Evolutionary conservation across 2,329 filamentous ascomycete species (phyloP), one percentile per base, ranked within the genome.

Genomic region (Beauveria sp.): DNA sequence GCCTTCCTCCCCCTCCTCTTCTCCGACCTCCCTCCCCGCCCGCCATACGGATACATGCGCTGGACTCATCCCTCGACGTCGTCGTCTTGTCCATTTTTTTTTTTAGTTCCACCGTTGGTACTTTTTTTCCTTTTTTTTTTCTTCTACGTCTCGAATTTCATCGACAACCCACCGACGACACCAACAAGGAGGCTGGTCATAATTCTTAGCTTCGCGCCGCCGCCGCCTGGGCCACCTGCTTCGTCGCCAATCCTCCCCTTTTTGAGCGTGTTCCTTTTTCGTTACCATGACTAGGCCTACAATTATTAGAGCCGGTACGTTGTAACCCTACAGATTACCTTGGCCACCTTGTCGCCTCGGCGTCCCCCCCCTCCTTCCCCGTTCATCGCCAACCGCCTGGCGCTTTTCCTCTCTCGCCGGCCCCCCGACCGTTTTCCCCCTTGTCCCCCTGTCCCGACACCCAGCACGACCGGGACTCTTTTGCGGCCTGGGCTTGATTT

Each of bases 301-400:
- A 67, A 83, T 85, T 67, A 77, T 85, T 74, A 81, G 82, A 70
- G 82, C 82, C 71, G 82, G 82, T 85, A 81, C 68, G 82, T 83
- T 65, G 44, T 54, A 60, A 50, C 34, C 34, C 34, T 37, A 37
- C 34, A 16, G 34, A 37, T 37, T 37, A 37, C 34, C 34, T 14
- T 37, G 34, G 2, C 30, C 30, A 34, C 30, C 30, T 34, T 34
- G 30, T 34, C 12, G 6, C 34, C 14, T 37, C 34, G 34, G 5
- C 34, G 34, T 16, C 34, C 14, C 34, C 34, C 34, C 34, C 34
- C 20, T 46, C 43, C 47, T 50, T 48, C 26, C 50, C 34, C 60
- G 26, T 24, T 24, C 24, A 14, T 47, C 43, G 3, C 8, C 43
- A 22, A 34, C 12, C n/a, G 16, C 40, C 53, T 64, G 64, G 61